Evolutionary conservation across 345 rosid species (phyloP).

Genomic region (Eucalyptus caleyi): DNA sequence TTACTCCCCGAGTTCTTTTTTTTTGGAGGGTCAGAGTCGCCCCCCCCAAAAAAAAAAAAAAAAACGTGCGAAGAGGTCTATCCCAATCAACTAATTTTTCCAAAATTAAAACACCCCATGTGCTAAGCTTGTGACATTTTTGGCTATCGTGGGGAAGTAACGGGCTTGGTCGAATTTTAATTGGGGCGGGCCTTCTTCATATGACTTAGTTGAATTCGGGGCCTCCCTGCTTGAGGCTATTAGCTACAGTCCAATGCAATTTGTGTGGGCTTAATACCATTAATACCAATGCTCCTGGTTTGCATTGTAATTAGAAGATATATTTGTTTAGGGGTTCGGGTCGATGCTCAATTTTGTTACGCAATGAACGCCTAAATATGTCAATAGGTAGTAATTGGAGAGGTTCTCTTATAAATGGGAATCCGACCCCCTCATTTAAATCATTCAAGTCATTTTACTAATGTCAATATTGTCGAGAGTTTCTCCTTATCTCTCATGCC

Average conservation of each 20-base stretch:
- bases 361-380: not conserved
- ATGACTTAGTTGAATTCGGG: not conserved
- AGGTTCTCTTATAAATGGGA: not conserved
- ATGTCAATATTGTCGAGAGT: fast-evolving
- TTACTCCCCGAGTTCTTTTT: not conserved
- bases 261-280: not conserved
- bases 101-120: not conserved
- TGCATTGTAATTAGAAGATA: not conserved
- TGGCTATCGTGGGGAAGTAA: not conserved
- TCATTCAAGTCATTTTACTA: not conserved
- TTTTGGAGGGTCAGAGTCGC: no score
- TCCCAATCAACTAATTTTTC: not conserved
- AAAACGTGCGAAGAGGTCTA: no score
- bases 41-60: no score
- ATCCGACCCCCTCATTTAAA: not conserved
- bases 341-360: not conserved
- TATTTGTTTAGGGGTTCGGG: not conserved
- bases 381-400: not conserved
- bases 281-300: not conserved
- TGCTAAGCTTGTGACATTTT: not conserved
- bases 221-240: not conserved
- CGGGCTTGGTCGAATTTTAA: not conserved
- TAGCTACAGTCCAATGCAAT: not conserved
- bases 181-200: not conserved
- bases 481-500: not conserved